Conservation (phyloP, 495 filamentous ascomycete genomes). For the Lindgomyces ingoldianus region DNA sequence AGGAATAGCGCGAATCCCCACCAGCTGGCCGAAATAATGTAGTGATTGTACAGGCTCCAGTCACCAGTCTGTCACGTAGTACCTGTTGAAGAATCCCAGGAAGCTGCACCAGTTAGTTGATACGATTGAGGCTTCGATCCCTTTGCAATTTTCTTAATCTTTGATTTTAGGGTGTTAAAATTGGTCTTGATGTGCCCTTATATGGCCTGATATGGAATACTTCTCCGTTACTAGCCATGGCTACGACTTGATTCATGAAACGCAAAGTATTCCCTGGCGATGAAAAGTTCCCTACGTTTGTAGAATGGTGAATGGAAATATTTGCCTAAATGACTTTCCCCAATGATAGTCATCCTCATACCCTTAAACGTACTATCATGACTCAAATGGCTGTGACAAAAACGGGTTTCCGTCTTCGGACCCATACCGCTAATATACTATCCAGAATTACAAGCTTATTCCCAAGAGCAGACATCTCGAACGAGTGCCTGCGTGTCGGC, state of each 20-base stretch:
- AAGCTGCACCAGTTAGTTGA: not conserved
- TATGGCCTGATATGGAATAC: not conserved
- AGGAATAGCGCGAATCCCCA: not conserved
- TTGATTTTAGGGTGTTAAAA: not conserved
- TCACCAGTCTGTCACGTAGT: not conserved
- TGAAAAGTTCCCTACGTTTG: not conserved
- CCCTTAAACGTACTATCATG: not conserved
- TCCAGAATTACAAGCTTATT: not conserved
- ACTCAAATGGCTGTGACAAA: not conserved
- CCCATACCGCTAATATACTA: not conserved
- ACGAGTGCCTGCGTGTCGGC: not conserved
- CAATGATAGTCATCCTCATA: not conserved
- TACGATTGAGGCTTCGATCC: not conserved
- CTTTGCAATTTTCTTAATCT: not conserved
- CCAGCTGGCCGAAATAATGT: not conserved
- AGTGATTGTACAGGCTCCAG: not conserved
- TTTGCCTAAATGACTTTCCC: not conserved
- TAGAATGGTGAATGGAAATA: not conserved
- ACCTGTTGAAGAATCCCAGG: not conserved
- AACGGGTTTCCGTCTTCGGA: not conserved
- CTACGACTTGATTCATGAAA: not conserved
- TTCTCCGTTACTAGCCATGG: not conserved
- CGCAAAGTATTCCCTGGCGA: not conserved
- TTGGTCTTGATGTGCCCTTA: not conserved
- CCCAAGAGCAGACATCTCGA: not conserved